phyloP scores from a whole-genome alignment of 495 filamentous ascomycete species.

The Cudoniella acicularis region DNA sequence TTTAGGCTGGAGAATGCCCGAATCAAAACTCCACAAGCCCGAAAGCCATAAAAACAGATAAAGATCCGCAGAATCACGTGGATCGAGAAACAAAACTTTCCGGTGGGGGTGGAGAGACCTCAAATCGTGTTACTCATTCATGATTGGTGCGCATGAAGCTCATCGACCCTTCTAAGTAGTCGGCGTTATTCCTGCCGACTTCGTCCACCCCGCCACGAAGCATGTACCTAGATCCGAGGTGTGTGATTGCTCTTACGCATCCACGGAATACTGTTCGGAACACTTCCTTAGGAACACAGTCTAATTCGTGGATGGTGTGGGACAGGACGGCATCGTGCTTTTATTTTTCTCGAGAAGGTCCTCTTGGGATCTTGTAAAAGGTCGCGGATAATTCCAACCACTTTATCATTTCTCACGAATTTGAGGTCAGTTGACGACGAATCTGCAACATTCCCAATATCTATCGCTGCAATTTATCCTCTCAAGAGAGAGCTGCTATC shows the following conservation, averaged over 20 bases:
- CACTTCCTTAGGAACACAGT: neutral
- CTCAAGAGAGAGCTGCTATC: no score
- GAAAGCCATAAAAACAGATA: neutral
- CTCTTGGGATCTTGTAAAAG: neutral
- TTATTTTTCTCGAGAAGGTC: neutral
- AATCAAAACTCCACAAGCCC: neutral
- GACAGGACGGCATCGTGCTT: neutral
- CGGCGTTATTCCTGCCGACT: constrained; percentile 14
- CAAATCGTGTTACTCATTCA: neutral
- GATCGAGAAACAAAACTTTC: neutral
- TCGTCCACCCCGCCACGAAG: constrained; percentile 2
- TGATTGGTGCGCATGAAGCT: constrained; percentile 17
- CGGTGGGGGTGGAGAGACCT: constrained; percentile 2
- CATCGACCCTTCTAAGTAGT: neutral
- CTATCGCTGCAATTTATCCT: neutral
- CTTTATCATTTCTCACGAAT: neutral
- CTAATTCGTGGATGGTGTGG: constrained; percentile 8
- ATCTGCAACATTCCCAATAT: neutral
- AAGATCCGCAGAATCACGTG: no score
- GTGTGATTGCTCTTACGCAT: neutral
- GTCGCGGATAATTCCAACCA: constrained; percentile 10
- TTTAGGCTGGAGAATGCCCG: neutral
- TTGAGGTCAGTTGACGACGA: constrained; percentile 15
- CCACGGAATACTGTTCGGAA: neutral
- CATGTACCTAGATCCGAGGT: neutral